Conservation (phyloP, 257 asterid genomes). For the Oldenlandia corymbosa region DNA sequence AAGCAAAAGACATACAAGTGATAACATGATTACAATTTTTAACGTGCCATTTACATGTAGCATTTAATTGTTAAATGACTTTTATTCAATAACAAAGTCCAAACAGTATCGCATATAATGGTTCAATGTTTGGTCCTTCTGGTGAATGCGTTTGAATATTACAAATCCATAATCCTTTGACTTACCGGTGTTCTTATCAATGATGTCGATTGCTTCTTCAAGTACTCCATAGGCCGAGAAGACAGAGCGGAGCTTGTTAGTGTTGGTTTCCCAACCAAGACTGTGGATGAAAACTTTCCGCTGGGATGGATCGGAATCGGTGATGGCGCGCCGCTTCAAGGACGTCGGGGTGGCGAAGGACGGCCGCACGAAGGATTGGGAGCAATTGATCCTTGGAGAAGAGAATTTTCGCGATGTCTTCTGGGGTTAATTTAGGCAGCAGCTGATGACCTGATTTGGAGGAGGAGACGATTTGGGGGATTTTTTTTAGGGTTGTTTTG, state of each 20-base stretch:
- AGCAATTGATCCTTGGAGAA: conserved; percentile 73
- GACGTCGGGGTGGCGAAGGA: conserved; percentile 70
- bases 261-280: conserved; percentile 93
- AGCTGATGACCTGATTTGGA: no score
- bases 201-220: conserved; percentile 81
- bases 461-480: no score
- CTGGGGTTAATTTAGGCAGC: conserved; percentile 44
- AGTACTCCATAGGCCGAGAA: conserved; percentile 71
- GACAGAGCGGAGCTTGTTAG: conserved; percentile 69
- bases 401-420: conserved; percentile 76
- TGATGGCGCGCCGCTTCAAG: conserved; percentile 66
- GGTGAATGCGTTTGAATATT: conserved; percentile 70
- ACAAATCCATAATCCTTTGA: conserved; percentile 90
- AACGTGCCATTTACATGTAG: no score
- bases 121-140: no score
- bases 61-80: no score
- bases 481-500: no score
- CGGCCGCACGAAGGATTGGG: conserved; percentile 68
- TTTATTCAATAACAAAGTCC: no score
- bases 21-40: no score
- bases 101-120: no score
- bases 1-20: no score
- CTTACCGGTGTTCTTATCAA: conserved; percentile 70
- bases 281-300: conserved; percentile 93
- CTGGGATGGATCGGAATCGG: conserved; percentile 74